These are phyloP conservation scores for Striga asiatica DNA, from an alignment of 257 asterid genomes.

Conservation along the genomic window DNA sequence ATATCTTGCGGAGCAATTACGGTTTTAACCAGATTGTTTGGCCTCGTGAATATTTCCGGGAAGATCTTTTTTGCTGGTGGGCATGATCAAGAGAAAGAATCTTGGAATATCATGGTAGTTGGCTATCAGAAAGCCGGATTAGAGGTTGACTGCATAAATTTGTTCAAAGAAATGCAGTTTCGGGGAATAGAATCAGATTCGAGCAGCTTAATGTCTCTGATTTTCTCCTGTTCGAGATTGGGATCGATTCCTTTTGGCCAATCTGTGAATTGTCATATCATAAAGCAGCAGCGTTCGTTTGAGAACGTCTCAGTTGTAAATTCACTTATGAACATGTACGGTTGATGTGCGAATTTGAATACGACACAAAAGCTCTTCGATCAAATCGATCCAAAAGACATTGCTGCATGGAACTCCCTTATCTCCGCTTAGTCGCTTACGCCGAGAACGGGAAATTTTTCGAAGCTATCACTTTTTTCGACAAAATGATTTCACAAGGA, in stretches of 20 bases:
- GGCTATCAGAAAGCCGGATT: conserved; percentile 56
- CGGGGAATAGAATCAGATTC: conserved; percentile 29
- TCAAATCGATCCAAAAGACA: conserved; percentile 21
- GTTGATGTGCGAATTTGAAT: conserved; percentile 34
- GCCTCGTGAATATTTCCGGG: conserved; percentile 33
- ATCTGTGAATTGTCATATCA: conserved; percentile 51
- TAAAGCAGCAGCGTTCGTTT: conserved; percentile 22
- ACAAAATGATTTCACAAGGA: conserved; percentile 38
- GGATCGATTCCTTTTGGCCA: conserved; percentile 31
- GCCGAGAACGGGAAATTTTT: conserved; percentile 27
- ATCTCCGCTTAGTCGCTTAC: conserved; percentile 49
- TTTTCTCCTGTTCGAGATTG: conserved; percentile 53
- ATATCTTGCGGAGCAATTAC: conserved; percentile 42
- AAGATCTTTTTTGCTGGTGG: conserved; percentile 27
- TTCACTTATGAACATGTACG: conserved; percentile 70
- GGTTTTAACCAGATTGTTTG: conserved; percentile 33
- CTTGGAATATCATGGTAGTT: conserved; percentile 48
- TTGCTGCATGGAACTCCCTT: conserved; percentile 57
- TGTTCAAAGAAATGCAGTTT: conserved; percentile 56
- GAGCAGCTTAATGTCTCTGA: conserved; percentile 40
- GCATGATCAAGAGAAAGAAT: conserved; percentile 27
- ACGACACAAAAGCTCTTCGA: conserved; percentile 37
- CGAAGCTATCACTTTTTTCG: conserved; percentile 46
- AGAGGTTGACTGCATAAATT: conserved; percentile 33
- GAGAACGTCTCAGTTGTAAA: conserved; percentile 41